Conservation (phyloP, 257 asterid species). For the Nicotiana tabacum region DNA sequence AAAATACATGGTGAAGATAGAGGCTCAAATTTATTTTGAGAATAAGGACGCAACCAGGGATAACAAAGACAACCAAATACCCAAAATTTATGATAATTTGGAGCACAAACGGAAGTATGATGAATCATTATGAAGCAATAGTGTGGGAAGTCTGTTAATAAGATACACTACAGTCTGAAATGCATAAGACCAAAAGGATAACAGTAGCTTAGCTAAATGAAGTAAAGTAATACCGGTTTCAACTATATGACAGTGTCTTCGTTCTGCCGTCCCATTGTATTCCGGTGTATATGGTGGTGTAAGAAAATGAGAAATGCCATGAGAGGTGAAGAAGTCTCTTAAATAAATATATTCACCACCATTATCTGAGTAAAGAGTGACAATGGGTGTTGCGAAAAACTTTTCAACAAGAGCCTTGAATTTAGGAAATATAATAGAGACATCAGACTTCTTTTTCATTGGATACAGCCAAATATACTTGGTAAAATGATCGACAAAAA, state of each 20-base stretch:
- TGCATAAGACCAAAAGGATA: neutral
- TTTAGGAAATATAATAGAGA: no score
- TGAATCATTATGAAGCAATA: no score
- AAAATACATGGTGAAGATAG: neutral
- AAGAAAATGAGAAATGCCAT: no score
- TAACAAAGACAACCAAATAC: no score
- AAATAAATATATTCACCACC: neutral
- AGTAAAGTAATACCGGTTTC: no score
- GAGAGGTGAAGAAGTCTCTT: no score
- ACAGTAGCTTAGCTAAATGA: no score
- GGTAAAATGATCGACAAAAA: neutral
- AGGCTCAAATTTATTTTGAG: neutral
- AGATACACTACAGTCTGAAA: neutral
- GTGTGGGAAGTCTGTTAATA: neutral
- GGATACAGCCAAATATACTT: neutral
- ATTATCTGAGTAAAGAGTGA: neutral
- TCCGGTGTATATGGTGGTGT: neutral
- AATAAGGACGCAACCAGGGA: no score
- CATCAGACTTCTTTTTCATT: neutral
- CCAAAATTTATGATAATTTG: no score
- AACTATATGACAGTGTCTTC: neutral
- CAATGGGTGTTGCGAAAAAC: neutral
- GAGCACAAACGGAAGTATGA: no score
- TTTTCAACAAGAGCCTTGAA: neutral
- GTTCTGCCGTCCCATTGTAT: neutral